Base-by-base conservation (phyloP, 805 yeast species). In the Sporopachydermia quercuum region DNA sequence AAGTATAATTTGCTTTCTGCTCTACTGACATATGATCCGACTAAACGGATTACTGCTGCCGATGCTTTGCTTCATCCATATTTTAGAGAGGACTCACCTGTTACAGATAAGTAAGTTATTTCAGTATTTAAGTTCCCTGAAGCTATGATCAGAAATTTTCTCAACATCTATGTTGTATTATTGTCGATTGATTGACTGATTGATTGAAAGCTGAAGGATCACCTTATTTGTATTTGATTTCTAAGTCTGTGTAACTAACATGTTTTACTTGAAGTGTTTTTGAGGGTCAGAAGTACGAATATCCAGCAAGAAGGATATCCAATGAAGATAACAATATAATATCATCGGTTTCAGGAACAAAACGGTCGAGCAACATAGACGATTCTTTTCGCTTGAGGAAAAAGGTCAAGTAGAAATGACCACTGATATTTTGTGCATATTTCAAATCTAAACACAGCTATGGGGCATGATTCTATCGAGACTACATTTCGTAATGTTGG, bases 301-400 rank as follows among this genome's bases (percentile, higher is more conserved):
- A 91, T 53, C 97, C 98, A 2, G 70, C 76, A 19, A 66, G 98
- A 47, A 70, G 94, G 49, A 85, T 89, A 19, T 83, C 84, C 49
- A 78, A 83, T 15, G 93, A 83, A 50, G 95, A 86, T 55, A 77
- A 76, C 47, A 94, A 86, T 57, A 84, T 85, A 36, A 63, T 53
- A 44, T 53, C 67, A 2, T 44, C 64, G 6, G 47, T 51, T 18
- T 50, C 53, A 18, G 56, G 58, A 1, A 45, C 47, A 15, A 62
- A 56, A 45, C 50, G 61, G 41, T 53, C 52, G 35, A 46, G 35
- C 4, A 18, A n/a, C 44, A 42, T 36, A 3, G 49, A 43, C 11
- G 55, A 51, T 19, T 34, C 47, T 2, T 5, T 46, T 15, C 48
- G 49, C 34, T 42, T 46, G 6, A 44, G 56, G 39, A 53, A 53